Evolutionary conservation across 768 basidiomycete genomes (phyloP).

Genomic region (Agrocybe pediades): DNA sequence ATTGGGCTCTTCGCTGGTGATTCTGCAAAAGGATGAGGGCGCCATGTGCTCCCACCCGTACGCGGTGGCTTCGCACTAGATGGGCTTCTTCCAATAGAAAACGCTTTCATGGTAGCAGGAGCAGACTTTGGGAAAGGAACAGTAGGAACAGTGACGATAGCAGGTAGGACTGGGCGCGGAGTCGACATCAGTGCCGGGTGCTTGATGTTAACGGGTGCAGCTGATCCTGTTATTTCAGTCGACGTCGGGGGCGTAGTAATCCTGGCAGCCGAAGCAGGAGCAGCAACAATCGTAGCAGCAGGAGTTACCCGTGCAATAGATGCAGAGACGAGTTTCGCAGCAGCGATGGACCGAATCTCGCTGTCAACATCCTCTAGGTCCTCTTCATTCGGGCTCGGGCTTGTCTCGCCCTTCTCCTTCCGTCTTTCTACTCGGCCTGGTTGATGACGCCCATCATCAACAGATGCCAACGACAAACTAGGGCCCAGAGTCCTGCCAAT

Average conservation of each 20-base stretch:
- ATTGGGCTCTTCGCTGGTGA: not conserved
- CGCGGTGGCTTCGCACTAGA: slow-evolving; percentile 1
- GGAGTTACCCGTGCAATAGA: slow-evolving; percentile 16
- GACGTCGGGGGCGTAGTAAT: slow-evolving; percentile 3
- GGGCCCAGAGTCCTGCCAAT: slow-evolving; percentile 24
- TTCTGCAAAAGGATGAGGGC: slow-evolving; percentile 19
- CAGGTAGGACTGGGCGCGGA: slow-evolving; percentile 8
- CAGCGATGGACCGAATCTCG: slow-evolving; percentile 10
- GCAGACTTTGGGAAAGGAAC: slow-evolving; percentile 11
- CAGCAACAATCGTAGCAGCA: slow-evolving; percentile 16
- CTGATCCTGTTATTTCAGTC: not conserved
- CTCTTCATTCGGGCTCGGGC: not conserved
- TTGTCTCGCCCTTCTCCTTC: not conserved
- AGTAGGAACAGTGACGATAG: slow-evolving; percentile 9
- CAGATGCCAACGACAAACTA: slow-evolving; percentile 18
- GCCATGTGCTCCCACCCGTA: slow-evolving; percentile 10
- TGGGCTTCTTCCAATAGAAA: not conserved
- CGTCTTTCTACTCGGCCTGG: not conserved
- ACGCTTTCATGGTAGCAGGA: slow-evolving; percentile 1
- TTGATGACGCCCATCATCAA: not conserved
- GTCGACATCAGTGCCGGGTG: not conserved
- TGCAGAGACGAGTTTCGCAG: slow-evolving; percentile 18
- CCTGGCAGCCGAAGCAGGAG: not conserved
- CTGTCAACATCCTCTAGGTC: slow-evolving; percentile 7
- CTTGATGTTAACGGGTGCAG: slow-evolving; percentile 1